These are phyloP conservation scores for Nakazawaea ishiwadae DNA, from an alignment of 805 yeast species.

Conservation along the genomic window DNA sequence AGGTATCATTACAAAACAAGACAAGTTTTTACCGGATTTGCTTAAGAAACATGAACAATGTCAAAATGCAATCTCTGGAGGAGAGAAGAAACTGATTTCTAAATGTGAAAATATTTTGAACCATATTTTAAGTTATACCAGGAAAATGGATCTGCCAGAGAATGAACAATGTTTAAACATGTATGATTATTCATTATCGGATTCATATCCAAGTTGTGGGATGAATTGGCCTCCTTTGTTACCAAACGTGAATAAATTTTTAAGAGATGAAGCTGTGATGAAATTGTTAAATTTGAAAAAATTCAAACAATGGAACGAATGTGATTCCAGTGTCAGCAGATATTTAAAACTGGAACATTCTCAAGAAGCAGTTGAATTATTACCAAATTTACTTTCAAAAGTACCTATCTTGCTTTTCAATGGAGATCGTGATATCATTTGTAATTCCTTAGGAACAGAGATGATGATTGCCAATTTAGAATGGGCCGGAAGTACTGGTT, in stretches of 20 bases:
- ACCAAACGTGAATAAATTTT: conserved; percentile 42
- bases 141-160: conserved; percentile 20
- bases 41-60: conserved; percentile 52
- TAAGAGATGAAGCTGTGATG: conserved; percentile 41
- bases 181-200: conserved; percentile 72
- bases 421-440: conserved; percentile 86
- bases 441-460: conserved; percentile 78
- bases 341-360: conserved; percentile 48
- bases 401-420: conserved; percentile 68
- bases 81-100: conserved; percentile 19
- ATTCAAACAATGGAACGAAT: conserved; percentile 64
- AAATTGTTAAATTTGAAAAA: conserved; percentile 44
- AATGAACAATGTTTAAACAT: conserved; percentile 66
- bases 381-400: conserved; percentile 63
- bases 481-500: conserved; percentile 64
- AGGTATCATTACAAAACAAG: conserved; percentile 43
- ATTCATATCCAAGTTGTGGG: conserved; percentile 83
- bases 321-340: conserved; percentile 55
- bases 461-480: conserved; percentile 53
- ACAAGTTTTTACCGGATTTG: conserved; percentile 35
- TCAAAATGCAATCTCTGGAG: conserved; percentile 44
- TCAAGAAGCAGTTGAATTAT: conserved; percentile 54
- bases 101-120: conserved; percentile 39
- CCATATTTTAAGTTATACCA: conserved; percentile 29
- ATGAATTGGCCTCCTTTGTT: conserved; percentile 84